phyloP scores from a whole-genome alignment of 352 stramenopile species.

The Halophytophthora batemanensis region DNA sequence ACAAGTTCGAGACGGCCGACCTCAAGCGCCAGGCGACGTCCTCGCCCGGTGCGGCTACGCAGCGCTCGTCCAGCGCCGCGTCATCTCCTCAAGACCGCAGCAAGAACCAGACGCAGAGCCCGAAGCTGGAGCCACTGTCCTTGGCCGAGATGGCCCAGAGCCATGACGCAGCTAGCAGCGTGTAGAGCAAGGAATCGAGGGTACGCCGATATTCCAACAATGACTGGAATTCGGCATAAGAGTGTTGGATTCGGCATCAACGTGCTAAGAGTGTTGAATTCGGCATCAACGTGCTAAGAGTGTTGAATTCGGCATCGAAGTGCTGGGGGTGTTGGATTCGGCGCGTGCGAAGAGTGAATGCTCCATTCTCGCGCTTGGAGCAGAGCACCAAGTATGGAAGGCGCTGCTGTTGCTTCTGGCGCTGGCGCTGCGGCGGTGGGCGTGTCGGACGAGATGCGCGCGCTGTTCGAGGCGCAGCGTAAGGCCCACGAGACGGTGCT shows the following conservation, averaged over 20 bases:
- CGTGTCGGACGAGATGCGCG: slow-evolving; percentile 66
- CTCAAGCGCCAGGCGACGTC: slow-evolving; percentile 17
- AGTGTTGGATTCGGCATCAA: too few relatives aligned
- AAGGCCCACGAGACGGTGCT: slow-evolving; percentile 70
- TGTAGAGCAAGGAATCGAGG: too few relatives aligned
- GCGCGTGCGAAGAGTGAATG: background rate
- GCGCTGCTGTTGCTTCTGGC: background rate
- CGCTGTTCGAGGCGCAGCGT: slow-evolving; percentile 68
- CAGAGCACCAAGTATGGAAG: background rate
- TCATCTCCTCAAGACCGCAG: slow-evolving; percentile 5
- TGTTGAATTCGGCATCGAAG: background rate
- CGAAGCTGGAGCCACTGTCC: slow-evolving; percentile 22
- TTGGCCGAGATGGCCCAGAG: slow-evolving; percentile 57
- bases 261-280: too few relatives aligned
- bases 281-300: background rate
- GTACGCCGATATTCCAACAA: too few relatives aligned
- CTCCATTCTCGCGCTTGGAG: too few relatives aligned
- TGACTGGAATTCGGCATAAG: too few relatives aligned
- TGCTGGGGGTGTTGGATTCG: background rate
- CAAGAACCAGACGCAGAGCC: slow-evolving; percentile 7
- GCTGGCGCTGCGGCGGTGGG: slow-evolving; percentile 5
- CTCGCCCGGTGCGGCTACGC: slow-evolving; percentile 13
- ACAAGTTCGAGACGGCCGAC: slow-evolving; percentile 17
- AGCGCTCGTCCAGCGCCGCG: slow-evolving; percentile 1
- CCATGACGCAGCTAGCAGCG: slow-evolving; percentile 36